Conservation (phyloP, 129 eudicot genomes). For the Deinandra increscens region DNA sequence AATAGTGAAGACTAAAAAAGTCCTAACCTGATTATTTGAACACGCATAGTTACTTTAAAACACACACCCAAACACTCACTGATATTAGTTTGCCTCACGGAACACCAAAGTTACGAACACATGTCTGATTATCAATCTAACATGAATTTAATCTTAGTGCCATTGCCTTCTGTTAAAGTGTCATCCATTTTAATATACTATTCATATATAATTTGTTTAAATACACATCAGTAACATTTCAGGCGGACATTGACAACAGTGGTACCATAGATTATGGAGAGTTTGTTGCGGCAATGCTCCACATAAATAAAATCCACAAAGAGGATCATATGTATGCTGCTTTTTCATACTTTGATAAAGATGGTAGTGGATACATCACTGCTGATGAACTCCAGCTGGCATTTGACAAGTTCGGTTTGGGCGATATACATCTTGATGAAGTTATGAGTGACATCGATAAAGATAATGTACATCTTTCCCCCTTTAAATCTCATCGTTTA, state of each 20-base stretch:
- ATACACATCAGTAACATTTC: slow-evolving; percentile 22
- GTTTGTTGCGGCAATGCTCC: slow-evolving; percentile 90
- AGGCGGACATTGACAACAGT: slow-evolving; percentile 90
- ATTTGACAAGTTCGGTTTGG: slow-evolving; percentile 77
- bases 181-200: not conserved
- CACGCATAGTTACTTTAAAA: too few species aligned
- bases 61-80: not conserved
- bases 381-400: slow-evolving; percentile 86
- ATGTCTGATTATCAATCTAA: not conserved
- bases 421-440: slow-evolving; percentile 67
- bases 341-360: slow-evolving; percentile 84
- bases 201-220: not conserved
- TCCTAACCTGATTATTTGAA: not conserved
- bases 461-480: slow-evolving; percentile 55
- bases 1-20: not conserved
- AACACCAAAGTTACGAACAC: not conserved
- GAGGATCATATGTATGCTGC: slow-evolving; percentile 91
- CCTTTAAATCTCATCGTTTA: slow-evolving; percentile 4
- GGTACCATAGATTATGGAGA: slow-evolving; percentile 91
- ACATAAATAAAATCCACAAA: slow-evolving; percentile 72
- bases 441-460: slow-evolving; percentile 79
- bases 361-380: slow-evolving; percentile 93
- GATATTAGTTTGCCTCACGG: not conserved
- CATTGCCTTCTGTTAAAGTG: not conserved
- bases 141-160: not conserved